These are phyloP conservation scores for Lipomyces starkeyi DNA, from an alignment of 805 yeast species.

Conservation along the genomic window DNA sequence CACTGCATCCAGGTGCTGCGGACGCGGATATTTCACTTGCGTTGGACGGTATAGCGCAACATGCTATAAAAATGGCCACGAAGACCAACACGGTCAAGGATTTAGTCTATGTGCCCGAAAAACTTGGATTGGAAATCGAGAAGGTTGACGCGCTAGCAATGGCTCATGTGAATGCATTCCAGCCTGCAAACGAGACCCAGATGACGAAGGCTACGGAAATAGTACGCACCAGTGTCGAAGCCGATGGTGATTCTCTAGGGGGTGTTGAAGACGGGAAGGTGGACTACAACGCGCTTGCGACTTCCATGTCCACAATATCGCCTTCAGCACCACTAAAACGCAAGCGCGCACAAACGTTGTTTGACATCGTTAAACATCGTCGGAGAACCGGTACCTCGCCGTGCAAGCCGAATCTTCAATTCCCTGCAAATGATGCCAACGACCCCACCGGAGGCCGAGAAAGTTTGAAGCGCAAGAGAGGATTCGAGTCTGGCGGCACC, in stretches of 20 bases:
- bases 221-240: neutral
- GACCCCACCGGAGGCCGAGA: neutral
- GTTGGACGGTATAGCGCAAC: neutral
- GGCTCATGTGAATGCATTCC: neutral
- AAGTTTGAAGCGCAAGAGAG: neutral
- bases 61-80: neutral
- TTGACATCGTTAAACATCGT: neutral
- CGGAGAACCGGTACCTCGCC: neutral
- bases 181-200: neutral
- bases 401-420: neutral
- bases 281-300: neutral
- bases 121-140: neutral
- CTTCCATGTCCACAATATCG: neutral
- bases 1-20: neutral
- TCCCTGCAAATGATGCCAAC: neutral
- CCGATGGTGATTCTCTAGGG: neutral
- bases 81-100: neutral
- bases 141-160: neutral
- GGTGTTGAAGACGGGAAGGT: neutral
- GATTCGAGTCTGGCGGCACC: neutral
- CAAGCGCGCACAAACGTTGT: neutral
- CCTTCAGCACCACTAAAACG: neutral
- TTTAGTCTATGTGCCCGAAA: neutral
- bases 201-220: neutral
- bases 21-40: neutral